Evolutionary conservation across 257 asterid genomes (phyloP).

Genomic region (Leonotis leonurus): DNA sequence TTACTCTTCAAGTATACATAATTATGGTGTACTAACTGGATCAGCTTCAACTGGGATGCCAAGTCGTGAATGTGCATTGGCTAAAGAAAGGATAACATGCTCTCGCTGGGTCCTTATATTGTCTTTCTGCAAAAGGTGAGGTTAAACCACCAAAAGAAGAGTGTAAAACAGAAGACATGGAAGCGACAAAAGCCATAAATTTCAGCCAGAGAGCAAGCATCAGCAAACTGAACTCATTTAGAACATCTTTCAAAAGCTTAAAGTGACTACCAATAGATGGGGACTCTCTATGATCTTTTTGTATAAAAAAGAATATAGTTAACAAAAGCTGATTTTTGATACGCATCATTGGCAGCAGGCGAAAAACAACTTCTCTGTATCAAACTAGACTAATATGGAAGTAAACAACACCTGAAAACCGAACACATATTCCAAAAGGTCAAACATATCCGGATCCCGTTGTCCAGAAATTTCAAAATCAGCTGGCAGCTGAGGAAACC

Average conservation of each 20-base stretch:
- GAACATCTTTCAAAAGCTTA: slow-evolving; percentile 10
- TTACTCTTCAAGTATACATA: slow-evolving; percentile 18
- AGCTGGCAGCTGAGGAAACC: slow-evolving; percentile 78
- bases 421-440: slow-evolving; percentile 80
- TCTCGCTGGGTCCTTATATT: slow-evolving; percentile 92
- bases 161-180: slow-evolving; percentile 3
- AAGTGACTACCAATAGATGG: slow-evolving; percentile 1
- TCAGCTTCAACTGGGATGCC: slow-evolving; percentile 65
- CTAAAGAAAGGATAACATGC: slow-evolving; percentile 75
- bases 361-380: background rate
- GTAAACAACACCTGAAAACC: slow-evolving; percentile 76
- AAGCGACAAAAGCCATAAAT: background rate
- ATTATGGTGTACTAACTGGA: slow-evolving; percentile 50
- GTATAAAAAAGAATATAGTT: background rate
- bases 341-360: background rate
- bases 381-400: background rate
- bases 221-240: background rate
- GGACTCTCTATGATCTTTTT: background rate
- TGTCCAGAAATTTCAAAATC: slow-evolving; percentile 61
- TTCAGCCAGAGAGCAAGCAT: background rate
- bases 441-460: slow-evolving; percentile 84
- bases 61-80: slow-evolving; percentile 84
- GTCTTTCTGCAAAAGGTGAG: slow-evolving; percentile 64
- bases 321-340: background rate
- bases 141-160: slow-evolving; percentile 9